Percentiles rank a stretch among this genome's conserved stretches.
Conservation (phyloP, 106 monocot genomes). For the Dendrobium nobile region DNA sequence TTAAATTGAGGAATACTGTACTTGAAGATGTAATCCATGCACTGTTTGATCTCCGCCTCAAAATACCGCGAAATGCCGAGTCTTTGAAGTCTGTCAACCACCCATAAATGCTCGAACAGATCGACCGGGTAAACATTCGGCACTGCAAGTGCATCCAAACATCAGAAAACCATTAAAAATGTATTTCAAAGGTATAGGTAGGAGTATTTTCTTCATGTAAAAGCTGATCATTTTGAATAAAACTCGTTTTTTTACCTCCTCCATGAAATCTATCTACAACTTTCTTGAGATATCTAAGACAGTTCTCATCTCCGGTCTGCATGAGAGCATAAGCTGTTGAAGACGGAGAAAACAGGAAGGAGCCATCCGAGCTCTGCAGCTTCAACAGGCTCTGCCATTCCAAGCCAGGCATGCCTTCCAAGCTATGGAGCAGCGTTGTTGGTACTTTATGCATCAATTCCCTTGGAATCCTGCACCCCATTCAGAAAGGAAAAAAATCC, state of each 20-base stretch:
- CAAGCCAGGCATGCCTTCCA: constrained; percentile 79
- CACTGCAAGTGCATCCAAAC: constrained; percentile 23
- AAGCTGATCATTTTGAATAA: neutral
- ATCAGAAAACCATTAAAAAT: neutral
- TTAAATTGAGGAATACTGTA: constrained; percentile 4
- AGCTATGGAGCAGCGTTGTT: constrained; percentile 85
- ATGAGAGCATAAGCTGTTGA: constrained; percentile 77
- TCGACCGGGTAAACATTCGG: constrained; percentile 98
- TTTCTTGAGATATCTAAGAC: constrained; percentile 52
- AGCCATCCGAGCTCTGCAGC: constrained; percentile 63
- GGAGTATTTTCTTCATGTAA: no score
- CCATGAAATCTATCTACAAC: constrained; percentile 56
- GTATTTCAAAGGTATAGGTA: no score
- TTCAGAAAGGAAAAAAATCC: neutral
- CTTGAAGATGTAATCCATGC: constrained; percentile 62
- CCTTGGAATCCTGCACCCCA: constrained; percentile 62
- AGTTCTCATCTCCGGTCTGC: constrained; percentile 58
- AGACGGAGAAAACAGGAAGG: constrained; percentile 88
- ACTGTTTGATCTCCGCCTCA: constrained; percentile 55
- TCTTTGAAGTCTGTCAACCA: constrained; percentile 70
- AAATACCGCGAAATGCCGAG: constrained; percentile 87
- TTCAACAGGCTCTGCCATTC: constrained; percentile 69
- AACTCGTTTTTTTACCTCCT: constrained; percentile 46
- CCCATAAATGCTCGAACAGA: constrained; percentile 94
- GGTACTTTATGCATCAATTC: constrained; percentile 79